These are phyloP conservation scores for Cokeromyces recurvatus DNA, from an alignment of 371 early-diverging fungal species.

Conservation along the genomic window DNA sequence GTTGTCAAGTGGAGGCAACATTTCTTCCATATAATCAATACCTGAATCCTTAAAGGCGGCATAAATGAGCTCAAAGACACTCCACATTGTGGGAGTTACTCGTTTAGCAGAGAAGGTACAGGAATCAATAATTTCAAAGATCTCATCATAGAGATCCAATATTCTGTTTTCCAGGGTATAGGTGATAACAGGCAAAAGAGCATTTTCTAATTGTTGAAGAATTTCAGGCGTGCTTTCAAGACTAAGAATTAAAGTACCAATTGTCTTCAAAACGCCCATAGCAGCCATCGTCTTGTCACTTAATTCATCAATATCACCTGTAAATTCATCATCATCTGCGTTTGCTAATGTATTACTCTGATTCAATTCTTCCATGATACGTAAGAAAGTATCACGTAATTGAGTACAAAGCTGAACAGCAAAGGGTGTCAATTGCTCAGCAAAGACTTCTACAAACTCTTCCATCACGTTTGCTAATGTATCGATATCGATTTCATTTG, in stretches of 20 bases:
- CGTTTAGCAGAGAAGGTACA: slow-evolving; percentile 76
- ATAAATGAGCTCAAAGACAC: slow-evolving; percentile 72
- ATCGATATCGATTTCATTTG: slow-evolving; percentile 89
- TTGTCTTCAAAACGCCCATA: slow-evolving; percentile 86
- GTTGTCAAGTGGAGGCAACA: slow-evolving; percentile 85
- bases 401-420: slow-evolving; percentile 83
- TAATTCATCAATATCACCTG: slow-evolving; percentile 50
- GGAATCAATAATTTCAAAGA: slow-evolving; percentile 85
- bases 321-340: slow-evolving; percentile 37
- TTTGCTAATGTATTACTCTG: slow-evolving; percentile 36
- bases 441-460: slow-evolving; percentile 84
- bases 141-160: slow-evolving; percentile 78
- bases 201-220: slow-evolving; percentile 64
- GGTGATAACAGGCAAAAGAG: slow-evolving; percentile 67
- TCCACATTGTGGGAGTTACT: slow-evolving; percentile 84
- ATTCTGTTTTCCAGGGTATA: slow-evolving; percentile 70
- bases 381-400: slow-evolving; percentile 77
- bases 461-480: slow-evolving; percentile 83
- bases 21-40: slow-evolving; percentile 78
- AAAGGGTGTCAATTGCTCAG: slow-evolving; percentile 89
- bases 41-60: slow-evolving; percentile 70
- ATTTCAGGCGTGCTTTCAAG: slow-evolving; percentile 66
- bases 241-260: slow-evolving; percentile 75
- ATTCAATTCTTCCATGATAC: slow-evolving; percentile 67
- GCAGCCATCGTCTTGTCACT: slow-evolving; percentile 88